These are phyloP conservation scores for Helicosporidium sp. DNA, from an alignment of 139 green algal species.

Conservation along the genomic window DNA sequence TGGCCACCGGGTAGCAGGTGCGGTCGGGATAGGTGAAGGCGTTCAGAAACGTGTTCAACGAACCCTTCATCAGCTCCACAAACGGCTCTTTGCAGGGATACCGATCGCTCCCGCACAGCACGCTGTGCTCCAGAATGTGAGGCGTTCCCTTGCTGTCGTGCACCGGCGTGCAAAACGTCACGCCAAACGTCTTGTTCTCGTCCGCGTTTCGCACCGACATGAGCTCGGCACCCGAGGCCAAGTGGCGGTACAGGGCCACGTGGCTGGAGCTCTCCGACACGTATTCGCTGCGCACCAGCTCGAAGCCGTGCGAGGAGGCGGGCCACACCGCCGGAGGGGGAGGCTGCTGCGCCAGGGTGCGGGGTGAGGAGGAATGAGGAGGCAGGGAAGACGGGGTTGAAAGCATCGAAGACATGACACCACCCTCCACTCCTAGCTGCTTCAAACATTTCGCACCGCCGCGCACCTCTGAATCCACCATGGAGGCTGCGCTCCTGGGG, in stretches of 20 bases:
- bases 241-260: slow-evolving; percentile 46
- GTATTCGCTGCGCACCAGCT: neutral
- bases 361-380: neutral
- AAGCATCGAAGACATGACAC: no score
- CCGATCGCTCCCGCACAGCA: slow-evolving; percentile 82
- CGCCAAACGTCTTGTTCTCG: slow-evolving; percentile 98
- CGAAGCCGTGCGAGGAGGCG: neutral
- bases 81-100: slow-evolving; percentile 84
- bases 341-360: no score
- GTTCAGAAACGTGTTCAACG: slow-evolving; percentile 96
- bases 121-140: slow-evolving; percentile 95
- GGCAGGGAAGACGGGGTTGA: no score
- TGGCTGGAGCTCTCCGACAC: no score
- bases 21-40: slow-evolving; percentile 98
- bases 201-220: slow-evolving; percentile 84
- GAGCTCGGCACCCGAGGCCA: slow-evolving; percentile 66
- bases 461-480: no score
- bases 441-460: no score
- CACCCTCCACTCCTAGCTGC: no score
- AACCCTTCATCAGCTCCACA: slow-evolving; percentile 93
- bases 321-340: neutral
- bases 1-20: slow-evolving; percentile 94
- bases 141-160: slow-evolving; percentile 69
- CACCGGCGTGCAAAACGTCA: slow-evolving; percentile 83
- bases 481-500: no score